Evolutionary conservation across 352 stramenopile species (phyloP).

Genomic region (Phytophthora ramorum): DNA sequence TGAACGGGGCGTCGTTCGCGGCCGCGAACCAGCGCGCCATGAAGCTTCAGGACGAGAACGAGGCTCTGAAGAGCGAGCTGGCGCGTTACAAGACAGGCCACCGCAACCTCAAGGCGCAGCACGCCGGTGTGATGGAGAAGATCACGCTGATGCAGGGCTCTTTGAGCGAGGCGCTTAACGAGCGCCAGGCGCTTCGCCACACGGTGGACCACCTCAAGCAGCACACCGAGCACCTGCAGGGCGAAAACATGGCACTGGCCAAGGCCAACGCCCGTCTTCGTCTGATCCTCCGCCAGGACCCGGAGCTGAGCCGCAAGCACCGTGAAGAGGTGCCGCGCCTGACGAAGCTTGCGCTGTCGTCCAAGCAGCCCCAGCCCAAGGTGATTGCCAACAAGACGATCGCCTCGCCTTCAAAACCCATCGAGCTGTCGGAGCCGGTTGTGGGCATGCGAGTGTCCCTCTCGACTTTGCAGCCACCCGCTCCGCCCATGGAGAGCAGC

Average conservation of each 20-base stretch:
- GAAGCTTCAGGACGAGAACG: slow-evolving; percentile 88
- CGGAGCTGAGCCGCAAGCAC: slow-evolving; percentile 84
- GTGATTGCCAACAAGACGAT: slow-evolving; percentile 51
- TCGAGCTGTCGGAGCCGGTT: slow-evolving; percentile 50
- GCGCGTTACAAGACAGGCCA: slow-evolving; percentile 86
- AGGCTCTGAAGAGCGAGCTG: slow-evolving; percentile 78
- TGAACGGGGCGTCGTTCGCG: slow-evolving; percentile 87
- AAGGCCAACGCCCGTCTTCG: slow-evolving; percentile 86
- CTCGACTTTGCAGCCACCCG: slow-evolving; percentile 53
- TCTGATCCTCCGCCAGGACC: slow-evolving; percentile 85
- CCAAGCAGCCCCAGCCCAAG: slow-evolving; percentile 70
- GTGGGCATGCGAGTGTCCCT: slow-evolving; percentile 58
- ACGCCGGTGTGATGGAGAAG: slow-evolving; percentile 83
- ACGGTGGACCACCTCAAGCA: slow-evolving; percentile 77
- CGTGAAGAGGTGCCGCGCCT: slow-evolving; percentile 85
- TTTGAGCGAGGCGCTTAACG: slow-evolving; percentile 72
- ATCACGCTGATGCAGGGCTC: slow-evolving; percentile 81
- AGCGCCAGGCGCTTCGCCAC: slow-evolving; percentile 77
- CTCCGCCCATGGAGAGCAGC: slow-evolving; percentile 37
- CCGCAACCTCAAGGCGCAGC: slow-evolving; percentile 84
- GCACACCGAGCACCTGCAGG: slow-evolving; percentile 81
- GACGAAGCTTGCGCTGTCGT: slow-evolving; percentile 79
- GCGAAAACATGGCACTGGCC: slow-evolving; percentile 84
- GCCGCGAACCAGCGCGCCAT: slow-evolving; percentile 85
- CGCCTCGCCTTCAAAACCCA: slow-evolving; percentile 39